Evolutionary conservation across 2,329 filamentous ascomycete species (phyloP), one percentile per base, ranked within the genome.

Genomic region (Fusarium robinianum): DNA sequence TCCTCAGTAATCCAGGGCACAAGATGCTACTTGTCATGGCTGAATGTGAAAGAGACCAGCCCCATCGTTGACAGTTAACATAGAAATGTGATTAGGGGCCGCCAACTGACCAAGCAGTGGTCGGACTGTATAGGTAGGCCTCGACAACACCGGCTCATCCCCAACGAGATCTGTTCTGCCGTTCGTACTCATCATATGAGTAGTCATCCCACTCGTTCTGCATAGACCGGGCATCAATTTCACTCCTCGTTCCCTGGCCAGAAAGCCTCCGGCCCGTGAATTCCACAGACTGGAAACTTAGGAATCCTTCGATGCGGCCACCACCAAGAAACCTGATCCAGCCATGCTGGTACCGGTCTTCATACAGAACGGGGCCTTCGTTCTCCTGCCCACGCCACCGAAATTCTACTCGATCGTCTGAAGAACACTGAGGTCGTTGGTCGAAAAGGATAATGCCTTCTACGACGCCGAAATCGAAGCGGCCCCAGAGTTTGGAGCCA

Each of bases 401-500:
- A 45, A 72, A 66, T 1, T 33, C 17, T 0, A 69, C n/a, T 0
- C 5, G 8, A 0, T 64, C 50, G 6, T 52, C 22, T 0, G 69
- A 67, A 3, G 69, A 64, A 23, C 54, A 21, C 41, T 49, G 61
- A 1, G 70, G 71, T 3, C 67, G 66, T 11, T 67, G 36, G 6
- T 64, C 42, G 21, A 78, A 63, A 22, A 64, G 63, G n/a, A 78
- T 57, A 3, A 78, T 57, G 2, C 75, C 73, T 25, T 63, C 45
- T 24, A 74, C 63, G 6, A 69, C 41, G 1, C 70, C 71, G 5
- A 76, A 63, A 29, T 72, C 63, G 49, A 79, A 78, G 1, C 51
- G 58, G 0, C 71, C 74, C 75, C 76, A 79, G 6, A 78, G 55
- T 10, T 50, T 66, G 5, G 57, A 60, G 9, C 68, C 68, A 11